Percentiles rank a stretch among this genome's conserved stretches.
These are phyloP conservation scores for Suillus sp. DNA, from an alignment of 768 basidiomycete species.

Conservation along the genomic window DNA sequence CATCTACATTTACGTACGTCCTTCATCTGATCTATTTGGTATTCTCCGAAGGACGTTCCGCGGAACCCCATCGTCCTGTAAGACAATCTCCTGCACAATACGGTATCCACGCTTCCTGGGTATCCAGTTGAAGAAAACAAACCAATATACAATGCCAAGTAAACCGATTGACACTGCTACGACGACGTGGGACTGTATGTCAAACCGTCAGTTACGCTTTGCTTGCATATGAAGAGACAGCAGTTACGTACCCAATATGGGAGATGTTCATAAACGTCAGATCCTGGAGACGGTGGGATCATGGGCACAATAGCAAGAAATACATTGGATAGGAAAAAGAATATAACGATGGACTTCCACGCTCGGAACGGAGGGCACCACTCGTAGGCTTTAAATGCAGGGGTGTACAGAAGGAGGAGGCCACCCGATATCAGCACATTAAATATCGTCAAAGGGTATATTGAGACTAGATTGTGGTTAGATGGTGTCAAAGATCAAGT, in stretches of 20 bases:
- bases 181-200: constrained; percentile 50
- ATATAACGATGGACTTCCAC: constrained; percentile 46
- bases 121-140: constrained; percentile 50
- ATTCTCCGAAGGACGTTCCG: constrained; percentile 52
- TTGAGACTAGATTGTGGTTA: constrained; percentile 43
- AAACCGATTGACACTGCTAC: constrained; percentile 48
- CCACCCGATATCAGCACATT: constrained; percentile 64
- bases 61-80: constrained; percentile 61
- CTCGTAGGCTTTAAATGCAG: constrained; percentile 40
- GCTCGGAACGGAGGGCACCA: constrained; percentile 73
- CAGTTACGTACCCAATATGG: constrained; percentile 65
- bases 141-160: constrained; percentile 60
- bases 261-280: constrained; percentile 53
- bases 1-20: not conserved
- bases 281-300: constrained; percentile 57
- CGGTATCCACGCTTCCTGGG: constrained; percentile 51
- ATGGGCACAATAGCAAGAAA: constrained; percentile 65
- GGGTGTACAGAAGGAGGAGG: constrained; percentile 59
- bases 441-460: constrained; percentile 59
- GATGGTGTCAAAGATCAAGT: not conserved
- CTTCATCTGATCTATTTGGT: constrained; percentile 15
- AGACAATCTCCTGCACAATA: constrained; percentile 46
- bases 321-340: constrained; percentile 67
- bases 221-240: not conserved
- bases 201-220: not conserved